Conservation (phyloP, 345 rosid genomes). For the Cardamine chenopodiifolia region DNA sequence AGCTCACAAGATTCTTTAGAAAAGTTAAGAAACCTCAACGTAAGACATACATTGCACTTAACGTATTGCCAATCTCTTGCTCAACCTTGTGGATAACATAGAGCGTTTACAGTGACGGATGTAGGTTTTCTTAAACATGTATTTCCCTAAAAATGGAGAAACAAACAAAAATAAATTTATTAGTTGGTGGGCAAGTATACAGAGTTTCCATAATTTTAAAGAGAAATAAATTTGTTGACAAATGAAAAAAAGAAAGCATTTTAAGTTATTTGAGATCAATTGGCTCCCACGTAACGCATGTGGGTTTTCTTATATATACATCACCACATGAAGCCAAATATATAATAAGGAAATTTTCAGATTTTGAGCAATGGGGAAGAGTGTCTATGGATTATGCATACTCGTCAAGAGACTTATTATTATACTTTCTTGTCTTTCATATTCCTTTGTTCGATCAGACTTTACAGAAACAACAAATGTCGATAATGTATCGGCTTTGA, state of each 20-base stretch:
- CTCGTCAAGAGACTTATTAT: conserved; percentile 22
- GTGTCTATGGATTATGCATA: conserved; percentile 1
- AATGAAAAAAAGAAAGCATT: background rate
- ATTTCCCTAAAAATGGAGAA: conserved; percentile 7
- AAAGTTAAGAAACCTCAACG: conserved; percentile 32
- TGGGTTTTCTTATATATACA: conserved; percentile 20
- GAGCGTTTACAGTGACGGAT: background rate
- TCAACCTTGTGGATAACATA: conserved; percentile 31
- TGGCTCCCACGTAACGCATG: background rate
- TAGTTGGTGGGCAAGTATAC: background rate
- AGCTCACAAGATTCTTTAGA: conserved; percentile 18
- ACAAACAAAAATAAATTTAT: background rate
- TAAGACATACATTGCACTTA: conserved; percentile 27
- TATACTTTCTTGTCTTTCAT: conserved; percentile 32
- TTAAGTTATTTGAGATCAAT: background rate
- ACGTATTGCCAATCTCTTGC: conserved; percentile 42
- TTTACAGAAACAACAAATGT: background rate
- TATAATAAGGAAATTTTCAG: background rate
- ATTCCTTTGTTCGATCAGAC: conserved; percentile 28
- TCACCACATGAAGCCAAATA: conserved; percentile 9
- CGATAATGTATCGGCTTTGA: conserved; percentile 33
- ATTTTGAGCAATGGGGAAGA: conserved; percentile 30
- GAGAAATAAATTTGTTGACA: background rate
- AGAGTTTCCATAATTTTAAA: background rate
- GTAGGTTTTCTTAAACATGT: background rate